phyloP scores from a whole-genome alignment of 352 stramenopile genomes.

The Phytopythium kandeliae region DNA sequence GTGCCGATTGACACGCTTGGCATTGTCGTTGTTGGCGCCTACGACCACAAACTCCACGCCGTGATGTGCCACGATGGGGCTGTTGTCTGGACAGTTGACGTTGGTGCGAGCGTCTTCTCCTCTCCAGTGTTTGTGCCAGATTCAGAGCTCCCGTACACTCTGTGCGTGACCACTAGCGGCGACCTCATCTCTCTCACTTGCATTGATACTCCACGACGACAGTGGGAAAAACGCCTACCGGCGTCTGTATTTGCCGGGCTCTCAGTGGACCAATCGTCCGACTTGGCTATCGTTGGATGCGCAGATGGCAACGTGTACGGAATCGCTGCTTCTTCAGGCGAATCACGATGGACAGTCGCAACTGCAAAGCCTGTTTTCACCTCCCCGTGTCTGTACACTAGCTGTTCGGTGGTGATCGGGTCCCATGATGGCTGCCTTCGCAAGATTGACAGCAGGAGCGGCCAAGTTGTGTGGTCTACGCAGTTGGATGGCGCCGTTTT shows the following conservation, averaged over 20 bases:
- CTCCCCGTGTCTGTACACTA: constrained; percentile 35
- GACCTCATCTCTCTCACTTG: constrained; percentile 17
- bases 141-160: constrained; percentile 13
- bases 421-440: constrained; percentile 48
- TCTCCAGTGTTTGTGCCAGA: constrained; percentile 23
- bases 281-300: constrained; percentile 37
- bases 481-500: constrained; percentile 33
- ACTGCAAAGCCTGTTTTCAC: constrained; percentile 57
- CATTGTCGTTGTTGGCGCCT: constrained; percentile 44
- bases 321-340: constrained; percentile 16
- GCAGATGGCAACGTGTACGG: constrained; percentile 43
- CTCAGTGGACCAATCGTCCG: constrained; percentile 9
- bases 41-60: constrained; percentile 42
- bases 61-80: constrained; percentile 19
- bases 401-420: constrained; percentile 24
- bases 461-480: constrained; percentile 28
- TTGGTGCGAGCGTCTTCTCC: constrained; percentile 46
- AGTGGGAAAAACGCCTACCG: constrained; percentile 16
- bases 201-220: background rate
- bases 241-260: constrained; percentile 54
- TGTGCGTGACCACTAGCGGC: constrained; percentile 37
- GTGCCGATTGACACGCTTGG: constrained; percentile 31
- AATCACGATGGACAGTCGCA: constrained; percentile 22
- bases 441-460: constrained; percentile 24
- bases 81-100: constrained; percentile 17